Evolutionary conservation across 208 protist genomes (phyloP).

Genomic region (Wallacemonas sp.): DNA sequence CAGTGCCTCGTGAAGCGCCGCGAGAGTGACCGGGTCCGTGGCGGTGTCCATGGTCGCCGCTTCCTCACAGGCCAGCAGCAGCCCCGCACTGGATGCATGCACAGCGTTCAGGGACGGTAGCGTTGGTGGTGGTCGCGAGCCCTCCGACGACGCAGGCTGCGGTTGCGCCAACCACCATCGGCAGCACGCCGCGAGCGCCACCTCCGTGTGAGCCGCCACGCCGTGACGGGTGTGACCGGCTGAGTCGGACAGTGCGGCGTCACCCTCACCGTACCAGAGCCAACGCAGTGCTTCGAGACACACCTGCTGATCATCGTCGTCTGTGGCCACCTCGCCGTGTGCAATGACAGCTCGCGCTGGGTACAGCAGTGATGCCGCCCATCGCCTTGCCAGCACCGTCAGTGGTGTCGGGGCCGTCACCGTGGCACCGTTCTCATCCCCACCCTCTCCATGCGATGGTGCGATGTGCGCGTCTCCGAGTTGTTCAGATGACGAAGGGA

Average conservation of each 20-base stretch:
- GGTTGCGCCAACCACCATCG: background rate
- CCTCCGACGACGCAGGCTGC: background rate
- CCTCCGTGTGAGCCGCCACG: background rate
- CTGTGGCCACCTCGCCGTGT: too few relatives aligned
- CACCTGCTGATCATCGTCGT: too few relatives aligned
- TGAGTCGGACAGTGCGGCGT: background rate
- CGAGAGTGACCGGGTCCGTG: too few relatives aligned
- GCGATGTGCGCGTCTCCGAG: background rate
- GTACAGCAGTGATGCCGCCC: too few relatives aligned
- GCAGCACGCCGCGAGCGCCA: background rate
- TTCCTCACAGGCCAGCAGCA: background rate
- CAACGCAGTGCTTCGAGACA: too few relatives aligned
- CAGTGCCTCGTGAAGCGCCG: too few relatives aligned
- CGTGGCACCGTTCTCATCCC: too few relatives aligned
- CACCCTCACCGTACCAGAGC: too few relatives aligned
- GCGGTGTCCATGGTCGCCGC: background rate
- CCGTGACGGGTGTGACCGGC: too few relatives aligned
- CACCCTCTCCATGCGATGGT: background rate
- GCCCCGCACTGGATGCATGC: background rate
- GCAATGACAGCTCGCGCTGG: too few relatives aligned
- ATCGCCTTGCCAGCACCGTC: too few relatives aligned
- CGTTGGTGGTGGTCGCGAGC: background rate
- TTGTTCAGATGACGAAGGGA: background rate
- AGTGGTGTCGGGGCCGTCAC: too few relatives aligned
- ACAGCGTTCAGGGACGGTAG: background rate